These are phyloP conservation scores for Mortierella sp. DNA, from an alignment of 371 early-diverging fungal genomes.

Conservation along the genomic window DNA sequence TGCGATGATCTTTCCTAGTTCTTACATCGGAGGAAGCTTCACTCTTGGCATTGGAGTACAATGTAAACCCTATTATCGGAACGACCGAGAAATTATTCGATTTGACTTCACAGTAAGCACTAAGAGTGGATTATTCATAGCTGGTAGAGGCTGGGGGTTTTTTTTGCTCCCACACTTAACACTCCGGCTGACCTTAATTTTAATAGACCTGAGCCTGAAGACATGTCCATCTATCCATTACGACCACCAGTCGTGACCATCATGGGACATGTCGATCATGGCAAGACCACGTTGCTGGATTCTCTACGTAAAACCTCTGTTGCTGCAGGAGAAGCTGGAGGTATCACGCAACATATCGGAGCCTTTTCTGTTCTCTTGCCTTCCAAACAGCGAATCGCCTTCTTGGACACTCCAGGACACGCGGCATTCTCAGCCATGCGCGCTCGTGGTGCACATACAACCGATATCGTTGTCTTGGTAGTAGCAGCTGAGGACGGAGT, in stretches of 20 bases:
- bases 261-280: constrained; percentile 99
- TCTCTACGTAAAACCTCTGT: constrained; percentile 91
- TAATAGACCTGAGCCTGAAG: constrained; percentile 71
- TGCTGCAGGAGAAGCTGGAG: constrained; percentile 95
- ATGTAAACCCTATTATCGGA: constrained; percentile 86
- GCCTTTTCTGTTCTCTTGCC: constrained; percentile 89
- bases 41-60: constrained; percentile 87
- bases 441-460: constrained; percentile 90
- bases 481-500: constrained; percentile 98
- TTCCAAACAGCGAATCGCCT: constrained; percentile 85
- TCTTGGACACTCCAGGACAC: constrained; percentile 97
- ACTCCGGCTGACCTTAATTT: not conserved
- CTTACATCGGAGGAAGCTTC: constrained; percentile 87
- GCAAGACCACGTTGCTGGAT: constrained; percentile 99
- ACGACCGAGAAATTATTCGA: constrained; percentile 57
- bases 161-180: not conserved
- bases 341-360: constrained; percentile 98
- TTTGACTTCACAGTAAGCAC: constrained; percentile 26
- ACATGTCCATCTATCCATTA: constrained; percentile 75
- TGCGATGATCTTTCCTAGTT: constrained; percentile 60
- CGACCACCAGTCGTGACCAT: constrained; percentile 97
- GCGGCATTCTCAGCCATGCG: constrained; percentile 97
- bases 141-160: not conserved
- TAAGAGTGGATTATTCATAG: not conserved
- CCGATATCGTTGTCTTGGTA: constrained; percentile 95